Percentiles rank a stretch among this genome's conserved stretches.
phyloP scores from a whole-genome alignment of 139 green algal genomes.

The Coelastrella sp. region DNA sequence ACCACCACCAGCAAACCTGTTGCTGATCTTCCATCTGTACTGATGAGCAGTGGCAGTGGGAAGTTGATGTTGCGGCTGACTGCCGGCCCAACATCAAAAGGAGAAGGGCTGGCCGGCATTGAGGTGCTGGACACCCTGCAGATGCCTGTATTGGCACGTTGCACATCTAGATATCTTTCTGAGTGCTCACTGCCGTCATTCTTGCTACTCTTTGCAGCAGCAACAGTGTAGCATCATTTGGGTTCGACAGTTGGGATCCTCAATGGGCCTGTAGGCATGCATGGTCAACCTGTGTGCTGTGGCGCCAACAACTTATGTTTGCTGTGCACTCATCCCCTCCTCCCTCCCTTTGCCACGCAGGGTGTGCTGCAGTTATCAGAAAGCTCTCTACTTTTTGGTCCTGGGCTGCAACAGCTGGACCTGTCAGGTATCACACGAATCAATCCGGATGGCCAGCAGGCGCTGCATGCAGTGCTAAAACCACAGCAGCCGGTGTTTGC shows the following conservation, averaged over 20 bases:
- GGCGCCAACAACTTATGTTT: no score
- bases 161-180: no score
- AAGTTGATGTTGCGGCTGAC: background rate
- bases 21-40: background rate
- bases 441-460: background rate
- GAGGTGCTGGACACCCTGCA: background rate
- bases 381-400: background rate
- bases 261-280: no score
- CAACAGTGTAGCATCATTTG: no score
- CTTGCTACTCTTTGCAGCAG: no score
- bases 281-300: no score
- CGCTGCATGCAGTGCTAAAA: background rate
- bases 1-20: background rate
- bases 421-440: constrained; percentile 20
- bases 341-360: background rate
- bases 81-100: background rate
- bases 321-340: no score
- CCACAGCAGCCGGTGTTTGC: background rate
- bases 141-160: background rate
- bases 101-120: background rate
- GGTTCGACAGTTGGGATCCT: no score
- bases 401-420: background rate
- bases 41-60: background rate
- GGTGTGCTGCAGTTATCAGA: constrained; percentile 19
- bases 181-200: no score